Base-by-base conservation (phyloP, 306 rosid species). In the Casuarina glauca region DNA sequence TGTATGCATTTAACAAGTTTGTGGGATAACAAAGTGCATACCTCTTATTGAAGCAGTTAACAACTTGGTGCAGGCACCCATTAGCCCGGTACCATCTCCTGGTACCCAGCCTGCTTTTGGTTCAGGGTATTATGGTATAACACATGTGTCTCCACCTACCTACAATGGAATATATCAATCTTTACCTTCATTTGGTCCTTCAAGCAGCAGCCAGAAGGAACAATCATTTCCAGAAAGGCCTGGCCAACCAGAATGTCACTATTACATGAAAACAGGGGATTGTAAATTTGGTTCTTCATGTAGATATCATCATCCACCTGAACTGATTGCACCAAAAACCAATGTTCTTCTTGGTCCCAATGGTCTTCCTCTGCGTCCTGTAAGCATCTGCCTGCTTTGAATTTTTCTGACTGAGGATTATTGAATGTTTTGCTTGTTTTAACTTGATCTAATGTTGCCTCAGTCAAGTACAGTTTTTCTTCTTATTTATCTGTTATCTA, bases 311-410 rank as follows among this genome's bases (percentile, higher is more conserved):
- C 99, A 96, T 81, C 99, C 98, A 3, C 82, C 87, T 49, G 97
- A 93, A 78, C 79, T 79, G 69, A 76, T 73, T 78, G 85, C 90
- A 57, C 87, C 90, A 0, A 88, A 85, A 67, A 70, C 83, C 5
- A 83, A 86, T 80, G 88, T 91, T 78, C 53, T 49, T 76, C 90
- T 89, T 76, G 89, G 94, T 86, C 88, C 87, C 35, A 71, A 44
- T 35, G 98, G 98, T 82, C 99, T 96, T 82, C 99, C 99, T 76
- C 73, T 92, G 73, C 98, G 96, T 72, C 98, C 93, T 89, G 99
- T 96, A 81, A 88, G 87, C 76, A 73, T 79, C 79, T 49, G 61
- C 83, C 85, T 72, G 80, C 60, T 42, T 67, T 67, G 48, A 26
- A 26, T 26, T 0, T 26, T 67, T 43, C 9, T 67, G 20, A n/a